Base-by-base conservation (phyloP, 805 yeast genomes). In the Lipomyces japonicus region DNA sequence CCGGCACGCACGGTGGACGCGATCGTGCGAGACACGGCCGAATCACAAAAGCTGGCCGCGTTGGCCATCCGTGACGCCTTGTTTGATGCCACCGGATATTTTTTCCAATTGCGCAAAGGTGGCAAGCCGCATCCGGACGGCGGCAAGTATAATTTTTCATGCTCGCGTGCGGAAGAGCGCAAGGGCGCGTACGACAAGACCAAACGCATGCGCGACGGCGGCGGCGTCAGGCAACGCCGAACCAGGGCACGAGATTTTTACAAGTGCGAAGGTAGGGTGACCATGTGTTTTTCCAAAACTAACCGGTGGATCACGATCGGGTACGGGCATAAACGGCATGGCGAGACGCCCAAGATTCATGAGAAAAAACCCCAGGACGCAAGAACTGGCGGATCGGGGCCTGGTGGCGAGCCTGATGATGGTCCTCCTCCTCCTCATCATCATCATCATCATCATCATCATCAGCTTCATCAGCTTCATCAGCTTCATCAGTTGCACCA, bases 141-240 rank as follows among this genome's bases (percentile, higher is more conserved):
- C 30, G 57, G 57, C 26, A 53, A 53, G 44, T 53, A 53, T 44
- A 53, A 53, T 34, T 53, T 53, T 31, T 45, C 51, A 16, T 53
- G 57, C 44, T 53, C 57, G 26, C 48, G 57, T 12, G 57, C 57
- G 12, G 57, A 53, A 30, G 57, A 53, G 28, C 57, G 57, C 26
- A 26, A 37, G 24, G 57, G 57, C 14, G 57, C 57, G 21, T 53
- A 53, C 24, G 57, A 53, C 39, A 51, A 51, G 40, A 53, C 57
- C 38, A 49, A 50, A 43, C 50, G 57, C 35, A 53, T 53, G 57
- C 50, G 51, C 23, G 57, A 53, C 4, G 57, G 54, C 42, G 49
- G 55, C 23, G 57, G 54, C 25, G 51, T 53, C 21, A 54, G 57
- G 0, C 57, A 53, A 45, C 54, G 57, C 7, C 53, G 57, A 36